Evolutionary conservation across 768 basidiomycete genomes (phyloP).

Genomic region (Xerocomus brunneocitrinus): DNA sequence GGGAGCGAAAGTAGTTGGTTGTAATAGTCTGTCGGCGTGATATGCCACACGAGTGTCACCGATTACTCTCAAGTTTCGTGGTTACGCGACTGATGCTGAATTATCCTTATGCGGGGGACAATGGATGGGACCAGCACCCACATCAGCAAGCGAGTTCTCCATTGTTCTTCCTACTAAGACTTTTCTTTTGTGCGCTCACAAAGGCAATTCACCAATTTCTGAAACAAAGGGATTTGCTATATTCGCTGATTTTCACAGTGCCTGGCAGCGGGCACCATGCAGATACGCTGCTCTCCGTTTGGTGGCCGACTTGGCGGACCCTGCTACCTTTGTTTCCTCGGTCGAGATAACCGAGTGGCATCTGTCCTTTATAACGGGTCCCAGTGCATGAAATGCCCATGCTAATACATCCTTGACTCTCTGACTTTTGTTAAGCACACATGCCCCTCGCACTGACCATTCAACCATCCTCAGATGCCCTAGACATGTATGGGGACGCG

Average conservation of each 20-base stretch:
- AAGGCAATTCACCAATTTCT: constrained; percentile 22
- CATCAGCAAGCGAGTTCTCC: constrained; percentile 21
- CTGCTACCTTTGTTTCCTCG: constrained; percentile 30
- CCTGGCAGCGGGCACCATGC: background rate
- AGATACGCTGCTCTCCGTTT: background rate
- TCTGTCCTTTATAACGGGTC: constrained; percentile 24
- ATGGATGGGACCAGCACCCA: constrained; percentile 10
- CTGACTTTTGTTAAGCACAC: constrained; percentile 6
- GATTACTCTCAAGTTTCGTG: background rate
- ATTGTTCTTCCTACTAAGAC: constrained; percentile 25
- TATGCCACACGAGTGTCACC: background rate
- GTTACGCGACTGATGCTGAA: background rate
- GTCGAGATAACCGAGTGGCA: constrained; percentile 26
- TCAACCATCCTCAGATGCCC: constrained; percentile 47
- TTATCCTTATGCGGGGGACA: constrained; percentile 8
- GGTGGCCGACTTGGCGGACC: constrained; percentile 5
- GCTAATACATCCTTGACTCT: constrained; percentile 15
- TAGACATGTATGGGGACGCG: constrained; percentile 70
- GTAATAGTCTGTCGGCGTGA: too few species aligned
- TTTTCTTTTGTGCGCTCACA: constrained; percentile 25
- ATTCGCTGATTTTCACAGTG: background rate
- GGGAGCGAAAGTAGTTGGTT: background rate
- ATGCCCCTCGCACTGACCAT: constrained; percentile 71
- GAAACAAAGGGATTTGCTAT: constrained; percentile 23
- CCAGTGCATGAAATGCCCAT: background rate